phyloP scores from a whole-genome alignment of 2,329 filamentous ascomycete genomes.

The Clarireedia monteithiana region DNA sequence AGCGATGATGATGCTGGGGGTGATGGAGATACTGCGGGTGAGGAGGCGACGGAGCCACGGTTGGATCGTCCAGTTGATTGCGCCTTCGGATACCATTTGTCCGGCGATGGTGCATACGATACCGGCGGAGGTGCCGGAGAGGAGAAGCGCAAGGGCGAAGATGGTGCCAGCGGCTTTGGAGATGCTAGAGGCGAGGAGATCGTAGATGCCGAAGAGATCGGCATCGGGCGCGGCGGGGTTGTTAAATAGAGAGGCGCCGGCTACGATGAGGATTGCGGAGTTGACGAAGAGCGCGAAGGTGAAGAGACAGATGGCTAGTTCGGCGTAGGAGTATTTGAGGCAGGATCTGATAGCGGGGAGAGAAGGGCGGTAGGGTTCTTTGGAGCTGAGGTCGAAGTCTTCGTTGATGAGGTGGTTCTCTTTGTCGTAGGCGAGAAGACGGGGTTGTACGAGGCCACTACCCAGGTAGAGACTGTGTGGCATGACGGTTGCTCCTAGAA shows the following conservation, averaged over 20 bases:
- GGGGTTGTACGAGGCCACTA: constrained; percentile 60
- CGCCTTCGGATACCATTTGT: constrained; percentile 82
- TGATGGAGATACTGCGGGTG: constrained; percentile 73
- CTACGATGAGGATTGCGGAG: constrained; percentile 72
- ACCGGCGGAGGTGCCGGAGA: constrained; percentile 74
- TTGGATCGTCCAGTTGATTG: constrained; percentile 63
- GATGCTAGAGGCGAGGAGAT: constrained; percentile 58
- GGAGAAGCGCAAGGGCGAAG: constrained; percentile 74
- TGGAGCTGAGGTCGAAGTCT: constrained; percentile 29
- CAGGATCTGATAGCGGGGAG: constrained; percentile 65
- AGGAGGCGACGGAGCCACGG: constrained; percentile 75
- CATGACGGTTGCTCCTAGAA: constrained; percentile 70
- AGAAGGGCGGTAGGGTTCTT: constrained; percentile 61
- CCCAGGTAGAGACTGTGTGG: constrained; percentile 62
- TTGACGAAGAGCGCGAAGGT: constrained; percentile 83
- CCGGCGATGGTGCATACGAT: constrained; percentile 86
- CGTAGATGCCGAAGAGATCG: constrained; percentile 78
- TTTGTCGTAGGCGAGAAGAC: constrained; percentile 55
- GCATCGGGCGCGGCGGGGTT: constrained; percentile 51
- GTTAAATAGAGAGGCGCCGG: constrained; percentile 66
- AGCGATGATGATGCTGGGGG: constrained; percentile 76
- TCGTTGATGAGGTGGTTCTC: constrained; percentile 41
- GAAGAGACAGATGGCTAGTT: constrained; percentile 65
- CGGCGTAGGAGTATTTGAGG: constrained; percentile 64
- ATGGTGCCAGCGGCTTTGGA: constrained; percentile 70